These are phyloP conservation scores for Desmodesmus armatus DNA, from an alignment of 139 green algal species.

Conservation along the genomic window DNA sequence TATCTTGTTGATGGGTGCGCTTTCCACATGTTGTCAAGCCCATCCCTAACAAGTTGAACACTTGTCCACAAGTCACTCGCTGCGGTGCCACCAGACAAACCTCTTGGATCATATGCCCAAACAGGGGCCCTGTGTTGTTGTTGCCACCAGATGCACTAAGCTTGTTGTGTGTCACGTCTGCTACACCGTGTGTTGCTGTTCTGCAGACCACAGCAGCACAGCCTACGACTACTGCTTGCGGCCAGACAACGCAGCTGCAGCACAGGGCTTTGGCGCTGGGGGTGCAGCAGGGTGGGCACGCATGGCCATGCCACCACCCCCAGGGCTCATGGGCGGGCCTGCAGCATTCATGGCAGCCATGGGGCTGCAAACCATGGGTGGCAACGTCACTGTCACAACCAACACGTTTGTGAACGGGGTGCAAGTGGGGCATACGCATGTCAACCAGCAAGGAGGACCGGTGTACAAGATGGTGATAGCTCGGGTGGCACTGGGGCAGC, in stretches of 20 bases:
- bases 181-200: no score
- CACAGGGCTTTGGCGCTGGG: neutral
- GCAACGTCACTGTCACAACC: neutral
- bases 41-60: no score
- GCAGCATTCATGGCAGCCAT: neutral
- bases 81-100: no score
- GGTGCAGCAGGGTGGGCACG: neutral
- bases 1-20: no score
- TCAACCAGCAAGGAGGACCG: neutral
- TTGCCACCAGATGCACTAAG: no score
- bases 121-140: no score
- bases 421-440: no score
- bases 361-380: neutral
- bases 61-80: no score
- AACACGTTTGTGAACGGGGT: no score
- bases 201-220: neutral
- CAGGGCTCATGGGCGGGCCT: neutral
- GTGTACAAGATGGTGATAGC: slow-evolving; percentile 23
- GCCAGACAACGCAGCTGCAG: neutral
- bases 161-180: no score
- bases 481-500: slow-evolving; percentile 3
- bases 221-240: neutral
- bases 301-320: neutral
- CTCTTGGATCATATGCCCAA: no score
- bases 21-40: no score